A percentile compares a stretch with the other conserved stretches of the same genome.
Conservation (phyloP, 768 basidiomycete species). For the Sporobolomyces phaffii region DNA sequence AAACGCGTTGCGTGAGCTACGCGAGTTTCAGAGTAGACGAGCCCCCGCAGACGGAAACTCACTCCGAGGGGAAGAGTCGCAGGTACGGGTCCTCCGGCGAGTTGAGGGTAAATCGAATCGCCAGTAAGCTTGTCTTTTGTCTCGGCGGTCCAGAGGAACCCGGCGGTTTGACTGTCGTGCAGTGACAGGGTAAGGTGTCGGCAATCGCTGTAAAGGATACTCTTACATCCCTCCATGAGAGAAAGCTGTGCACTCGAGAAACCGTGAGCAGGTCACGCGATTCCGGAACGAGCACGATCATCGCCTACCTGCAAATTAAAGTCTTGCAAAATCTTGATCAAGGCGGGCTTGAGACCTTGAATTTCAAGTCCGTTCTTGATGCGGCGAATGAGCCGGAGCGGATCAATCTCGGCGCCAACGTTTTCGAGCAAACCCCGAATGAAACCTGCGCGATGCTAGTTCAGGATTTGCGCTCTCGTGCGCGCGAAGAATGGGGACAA, state of each 20-base stretch:
- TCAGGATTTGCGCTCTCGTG: neutral
- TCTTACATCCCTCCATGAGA: constrained; percentile 83
- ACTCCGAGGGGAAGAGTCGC: constrained; percentile 30
- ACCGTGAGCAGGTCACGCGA: neutral
- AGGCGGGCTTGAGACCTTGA: constrained; percentile 82
- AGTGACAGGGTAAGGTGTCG: constrained; percentile 62
- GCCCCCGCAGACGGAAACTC: neutral
- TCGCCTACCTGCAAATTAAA: constrained; percentile 66
- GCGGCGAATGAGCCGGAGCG: constrained; percentile 83
- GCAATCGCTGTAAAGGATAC: constrained; percentile 77
- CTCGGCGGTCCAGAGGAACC: constrained; percentile 61
- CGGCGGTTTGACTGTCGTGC: constrained; percentile 69
- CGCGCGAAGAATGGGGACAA: neutral
- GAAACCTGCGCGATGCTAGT: constrained; percentile 57
- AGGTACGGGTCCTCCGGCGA: constrained; percentile 6
- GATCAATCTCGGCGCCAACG: constrained; percentile 86
- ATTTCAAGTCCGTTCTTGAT: constrained; percentile 96
- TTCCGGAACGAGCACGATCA: neutral
- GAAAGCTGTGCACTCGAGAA: constrained; percentile 56
- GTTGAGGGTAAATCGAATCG: constrained; percentile 37
- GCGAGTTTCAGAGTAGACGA: neutral
- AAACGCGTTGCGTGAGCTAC: neutral
- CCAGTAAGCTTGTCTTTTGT: constrained; percentile 32
- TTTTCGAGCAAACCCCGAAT: constrained; percentile 92
- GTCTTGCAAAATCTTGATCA: constrained; percentile 95